Evolutionary conservation across 1,284 basidiomycete genomes (phyloP), one percentile per base, ranked within the genome.

Genomic region (Cystobasidiaceae sp.): DNA sequence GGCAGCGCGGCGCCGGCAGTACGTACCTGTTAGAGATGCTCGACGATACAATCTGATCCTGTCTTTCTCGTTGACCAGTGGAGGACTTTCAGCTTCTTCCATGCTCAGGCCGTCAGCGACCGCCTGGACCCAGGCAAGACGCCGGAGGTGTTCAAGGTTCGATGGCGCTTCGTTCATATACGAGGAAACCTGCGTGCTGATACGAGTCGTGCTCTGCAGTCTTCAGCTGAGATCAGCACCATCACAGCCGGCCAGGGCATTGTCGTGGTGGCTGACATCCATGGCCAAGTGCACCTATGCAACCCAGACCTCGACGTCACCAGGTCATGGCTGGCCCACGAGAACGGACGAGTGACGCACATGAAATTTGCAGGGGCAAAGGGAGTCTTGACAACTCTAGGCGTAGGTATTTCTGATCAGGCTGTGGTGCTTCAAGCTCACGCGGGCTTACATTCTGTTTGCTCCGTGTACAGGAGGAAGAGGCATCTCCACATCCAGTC

Each of bases 401-500:
- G 92, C 28, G 90, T 91, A 73, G 63, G 87, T 81, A 28, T 49
- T 89, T 55, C 93, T 91, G 77, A 85, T 93, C 44, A 93, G 92
- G 90, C 87, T n/a, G n/a, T n/a, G n/a, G n/a, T n/a, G n/a, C n/a
- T n/a, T n/a, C n/a, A n/a, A n/a, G n/a, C n/a, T n/a, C n/a, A n/a
- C n/a, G n/a, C n/a, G n/a, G n/a, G n/a, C n/a, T n/a, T n/a, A n/a
- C n/a, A n/a, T n/a, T n/a, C n/a, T 91, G 75, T 76, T 93, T 15
- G n/a, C 23, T 17, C 17, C 57, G 2, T 6, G 32, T 11, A 34
- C 43, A 62, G 48, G 51, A 60, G 28, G 54, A 52, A 46, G 56
- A 59, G 52, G 50, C 49, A 9, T 50, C 46, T 25, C 66, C 66
- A 19, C 66, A 67, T 51, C 66, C 66, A 9, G 52, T 93, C 19